Base-by-base conservation (phyloP, 257 asterid species). In the Primulina huaijiensis region DNA sequence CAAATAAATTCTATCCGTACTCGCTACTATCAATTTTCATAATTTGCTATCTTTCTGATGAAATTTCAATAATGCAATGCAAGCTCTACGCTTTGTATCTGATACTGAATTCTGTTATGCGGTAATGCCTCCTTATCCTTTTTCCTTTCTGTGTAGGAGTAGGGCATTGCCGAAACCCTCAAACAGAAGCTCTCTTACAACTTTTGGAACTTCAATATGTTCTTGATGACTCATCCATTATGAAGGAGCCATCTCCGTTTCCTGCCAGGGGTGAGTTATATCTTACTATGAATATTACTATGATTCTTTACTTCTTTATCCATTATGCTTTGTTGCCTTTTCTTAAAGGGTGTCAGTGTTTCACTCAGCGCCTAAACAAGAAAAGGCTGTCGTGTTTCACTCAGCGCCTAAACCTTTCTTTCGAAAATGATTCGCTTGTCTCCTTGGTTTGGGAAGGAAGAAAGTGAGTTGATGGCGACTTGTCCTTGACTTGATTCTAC, bases 161-260 rank as follows among this genome's bases (percentile, higher is more conserved):
- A 90, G 97, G 82, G 67, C 92, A 85, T 69, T 75, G 71, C 61
- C 84, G 89, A 78, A 91, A 91, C 81, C 93, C 96, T 75, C 97
- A 90, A 77, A 89, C 98, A 60, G 89, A 82, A 76, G 92, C 90
- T 75, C 73, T 93, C 66, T 78, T 88, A 46, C 80, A 90, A 81
- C 81, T 93, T 68, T 82, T 93, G 38, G 97, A 72, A 72, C 92
- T 93, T 72, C 80, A 79, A 37, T 89, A 88, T 83, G 79, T 78
- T 78, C 95, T 92, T 66, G 90, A 90, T 67, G 69, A 71, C 17
- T 37, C 83, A 31, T 31, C 83, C 20, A 81, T 59, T 60, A 50
- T 67, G 25, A 60, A 71, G 59, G 77, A 78, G 72, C 74, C 20
- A 60, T 68, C 80, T 56, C 81, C 82, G 59, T 68, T 65, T 72